Conservation (phyloP, 1,139 yeast species). For the Arxiozyma telluris region DNA sequence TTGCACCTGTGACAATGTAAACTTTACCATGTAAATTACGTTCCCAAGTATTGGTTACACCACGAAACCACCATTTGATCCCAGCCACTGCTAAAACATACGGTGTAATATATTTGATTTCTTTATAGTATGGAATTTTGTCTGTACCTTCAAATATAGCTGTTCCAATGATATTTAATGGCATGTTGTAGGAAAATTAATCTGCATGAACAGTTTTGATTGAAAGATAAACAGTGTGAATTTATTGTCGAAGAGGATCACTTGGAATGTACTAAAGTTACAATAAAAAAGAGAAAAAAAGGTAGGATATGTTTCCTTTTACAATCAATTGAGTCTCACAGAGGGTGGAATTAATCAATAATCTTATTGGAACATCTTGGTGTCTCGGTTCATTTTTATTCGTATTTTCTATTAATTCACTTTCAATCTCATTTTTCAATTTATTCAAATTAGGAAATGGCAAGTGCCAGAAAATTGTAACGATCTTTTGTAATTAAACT, state of each 20-base stretch:
- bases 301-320: not conserved
- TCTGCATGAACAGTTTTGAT: not conserved
- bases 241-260: not conserved
- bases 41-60: constrained; percentile 79
- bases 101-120: constrained; percentile 49
- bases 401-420: too few species aligned
- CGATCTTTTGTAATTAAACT: too few species aligned
- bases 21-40: constrained; percentile 89
- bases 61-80: constrained; percentile 65
- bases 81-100: constrained; percentile 38
- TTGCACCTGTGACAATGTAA: constrained; percentile 77
- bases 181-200: constrained; percentile 45
- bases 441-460: not conserved
- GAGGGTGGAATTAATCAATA: too few species aligned
- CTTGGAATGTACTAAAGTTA: not conserved
- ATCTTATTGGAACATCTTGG: not conserved
- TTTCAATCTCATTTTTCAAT: not conserved
- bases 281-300: too few species aligned
- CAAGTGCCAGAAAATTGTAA: too few species aligned
- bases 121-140: constrained; percentile 62
- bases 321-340: too few species aligned
- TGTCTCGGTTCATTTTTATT: not conserved
- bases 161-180: constrained; percentile 64
- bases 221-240: not conserved
- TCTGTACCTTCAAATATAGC: constrained; percentile 64